Evolutionary conservation across 1,284 basidiomycete genomes (phyloP).

Genomic region (Cystobasidium pallidum): DNA sequence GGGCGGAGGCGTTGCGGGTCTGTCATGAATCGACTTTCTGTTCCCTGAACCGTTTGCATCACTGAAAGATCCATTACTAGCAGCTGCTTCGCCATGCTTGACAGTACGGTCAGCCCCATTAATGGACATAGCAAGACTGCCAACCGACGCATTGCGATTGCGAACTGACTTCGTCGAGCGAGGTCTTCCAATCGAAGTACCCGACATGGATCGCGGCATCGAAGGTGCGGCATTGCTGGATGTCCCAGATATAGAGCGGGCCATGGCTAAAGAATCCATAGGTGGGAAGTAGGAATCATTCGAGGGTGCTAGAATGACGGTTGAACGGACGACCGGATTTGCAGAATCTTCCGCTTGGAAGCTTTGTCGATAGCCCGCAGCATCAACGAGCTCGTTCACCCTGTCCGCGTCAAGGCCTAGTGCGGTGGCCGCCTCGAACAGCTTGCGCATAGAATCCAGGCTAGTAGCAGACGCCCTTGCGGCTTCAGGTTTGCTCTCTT

Average conservation of each 20-base stretch:
- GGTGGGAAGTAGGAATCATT: slow-evolving; percentile 16
- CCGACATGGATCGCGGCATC: background rate
- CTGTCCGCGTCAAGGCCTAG: slow-evolving; percentile 33
- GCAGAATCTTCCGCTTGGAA: background rate
- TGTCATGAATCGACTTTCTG: slow-evolving; percentile 27
- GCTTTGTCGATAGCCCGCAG: slow-evolving; percentile 30
- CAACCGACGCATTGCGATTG: background rate
- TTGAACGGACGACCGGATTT: slow-evolving; percentile 18
- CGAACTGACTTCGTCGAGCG: background rate
- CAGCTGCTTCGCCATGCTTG: slow-evolving; percentile 1
- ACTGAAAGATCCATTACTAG: background rate
- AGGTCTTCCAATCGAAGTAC: background rate
- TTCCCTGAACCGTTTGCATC: background rate
- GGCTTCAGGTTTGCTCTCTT: background rate
- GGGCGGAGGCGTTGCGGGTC: slow-evolving; percentile 32
- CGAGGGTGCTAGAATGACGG: slow-evolving; percentile 21
- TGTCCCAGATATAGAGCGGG: background rate
- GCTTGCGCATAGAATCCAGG: slow-evolving; percentile 36
- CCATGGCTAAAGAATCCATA: background rate
- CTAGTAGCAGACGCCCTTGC: slow-evolving; percentile 29
- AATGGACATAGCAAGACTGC: slow-evolving; percentile 3
- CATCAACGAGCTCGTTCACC: slow-evolving; percentile 41
- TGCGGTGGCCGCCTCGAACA: slow-evolving; percentile 40
- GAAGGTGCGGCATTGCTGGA: background rate
- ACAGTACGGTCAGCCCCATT: slow-evolving; percentile 2